Evolutionary conservation across 192 early-diverging fungal genomes (phyloP).

Genomic region (Coemansia sp.): DNA sequence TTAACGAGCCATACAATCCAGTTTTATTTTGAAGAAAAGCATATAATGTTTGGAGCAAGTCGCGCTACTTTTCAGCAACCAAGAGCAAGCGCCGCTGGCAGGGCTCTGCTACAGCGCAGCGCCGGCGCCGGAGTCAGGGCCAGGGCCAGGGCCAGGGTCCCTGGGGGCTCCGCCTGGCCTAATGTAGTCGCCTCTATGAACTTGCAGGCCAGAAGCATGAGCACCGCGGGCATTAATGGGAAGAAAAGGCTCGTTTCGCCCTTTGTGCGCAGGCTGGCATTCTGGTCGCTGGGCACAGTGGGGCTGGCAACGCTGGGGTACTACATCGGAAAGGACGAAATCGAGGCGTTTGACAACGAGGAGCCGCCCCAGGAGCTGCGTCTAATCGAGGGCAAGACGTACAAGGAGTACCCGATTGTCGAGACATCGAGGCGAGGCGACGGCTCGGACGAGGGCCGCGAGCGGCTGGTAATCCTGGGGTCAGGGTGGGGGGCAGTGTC

Average conservation of each 20-base stretch:
- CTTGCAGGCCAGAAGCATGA: not conserved
- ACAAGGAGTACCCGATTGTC: slow-evolving; percentile 30
- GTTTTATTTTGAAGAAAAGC: too few relatives aligned
- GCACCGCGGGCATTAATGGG: too few relatives aligned
- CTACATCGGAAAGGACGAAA: slow-evolving; percentile 32
- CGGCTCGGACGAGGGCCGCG: slow-evolving; percentile 18
- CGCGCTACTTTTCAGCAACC: not conserved
- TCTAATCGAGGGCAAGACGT: slow-evolving; percentile 5
- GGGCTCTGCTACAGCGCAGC: not conserved
- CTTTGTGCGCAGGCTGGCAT: slow-evolving; percentile 25
- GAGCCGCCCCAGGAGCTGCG: slow-evolving; percentile 41
- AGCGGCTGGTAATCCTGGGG: slow-evolving; percentile 52
- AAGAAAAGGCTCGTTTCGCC: not conserved
- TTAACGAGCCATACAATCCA: too few relatives aligned
- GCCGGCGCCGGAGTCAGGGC: not conserved
- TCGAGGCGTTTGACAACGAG: slow-evolving; percentile 37
- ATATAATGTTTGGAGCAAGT: not conserved
- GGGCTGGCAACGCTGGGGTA: slow-evolving; percentile 17
- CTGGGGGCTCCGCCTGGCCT: too few relatives aligned
- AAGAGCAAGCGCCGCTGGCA: not conserved
- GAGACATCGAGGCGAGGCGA: slow-evolving; percentile 7
- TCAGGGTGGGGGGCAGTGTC: slow-evolving; percentile 55
- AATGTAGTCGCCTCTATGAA: too few relatives aligned
- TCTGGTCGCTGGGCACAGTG: slow-evolving; percentile 22
- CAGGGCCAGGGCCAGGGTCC: too few relatives aligned